Evolutionary conservation across 129 eudicot species (phyloP).

Genomic region (Tagetes erecta): DNA sequence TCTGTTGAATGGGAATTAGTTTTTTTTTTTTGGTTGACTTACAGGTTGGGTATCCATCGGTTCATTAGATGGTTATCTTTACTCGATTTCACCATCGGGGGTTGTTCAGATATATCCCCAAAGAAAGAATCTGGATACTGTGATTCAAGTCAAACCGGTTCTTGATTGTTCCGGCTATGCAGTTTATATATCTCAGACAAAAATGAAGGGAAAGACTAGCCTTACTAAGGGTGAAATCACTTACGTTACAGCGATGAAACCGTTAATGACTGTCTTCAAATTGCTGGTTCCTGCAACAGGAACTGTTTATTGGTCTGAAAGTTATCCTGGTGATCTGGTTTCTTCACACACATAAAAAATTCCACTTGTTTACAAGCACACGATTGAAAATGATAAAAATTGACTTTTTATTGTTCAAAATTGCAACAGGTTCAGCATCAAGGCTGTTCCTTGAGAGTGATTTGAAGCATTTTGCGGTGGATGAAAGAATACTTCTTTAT

Average conservation of each 20-base stretch:
- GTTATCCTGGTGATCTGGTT: slow-evolving; percentile 64
- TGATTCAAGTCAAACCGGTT: slow-evolving; percentile 60
- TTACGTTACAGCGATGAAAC: slow-evolving; percentile 64
- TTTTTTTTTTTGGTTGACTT: neutral
- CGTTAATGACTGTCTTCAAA: slow-evolving; percentile 43
- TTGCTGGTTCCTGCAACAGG: slow-evolving; percentile 80
- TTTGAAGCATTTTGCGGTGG: slow-evolving; percentile 56
- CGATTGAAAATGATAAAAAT: neutral
- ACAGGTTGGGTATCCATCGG: slow-evolving; percentile 89
- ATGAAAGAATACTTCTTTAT: slow-evolving; percentile 71
- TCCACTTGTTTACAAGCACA: slow-evolving; percentile 11
- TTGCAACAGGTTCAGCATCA: slow-evolving; percentile 47
- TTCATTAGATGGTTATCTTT: slow-evolving; percentile 86
- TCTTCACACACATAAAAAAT: slow-evolving; percentile 19
- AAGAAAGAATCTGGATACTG: slow-evolving; percentile 36
- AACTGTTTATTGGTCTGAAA: slow-evolving; percentile 67
- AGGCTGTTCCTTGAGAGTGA: slow-evolving; percentile 51
- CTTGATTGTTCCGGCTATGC: slow-evolving; percentile 95
- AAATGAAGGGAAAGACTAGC: slow-evolving; percentile 59
- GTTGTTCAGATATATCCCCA: slow-evolving; percentile 53
- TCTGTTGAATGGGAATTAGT: too few species aligned
- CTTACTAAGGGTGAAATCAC: slow-evolving; percentile 49
- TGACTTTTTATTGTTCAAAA: slow-evolving; percentile 10
- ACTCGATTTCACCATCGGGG: slow-evolving; percentile 87
- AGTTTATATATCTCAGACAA: slow-evolving; percentile 68